Evolutionary conservation across 257 asterid species (phyloP).

Genomic region (Catharanthus roseus): DNA sequence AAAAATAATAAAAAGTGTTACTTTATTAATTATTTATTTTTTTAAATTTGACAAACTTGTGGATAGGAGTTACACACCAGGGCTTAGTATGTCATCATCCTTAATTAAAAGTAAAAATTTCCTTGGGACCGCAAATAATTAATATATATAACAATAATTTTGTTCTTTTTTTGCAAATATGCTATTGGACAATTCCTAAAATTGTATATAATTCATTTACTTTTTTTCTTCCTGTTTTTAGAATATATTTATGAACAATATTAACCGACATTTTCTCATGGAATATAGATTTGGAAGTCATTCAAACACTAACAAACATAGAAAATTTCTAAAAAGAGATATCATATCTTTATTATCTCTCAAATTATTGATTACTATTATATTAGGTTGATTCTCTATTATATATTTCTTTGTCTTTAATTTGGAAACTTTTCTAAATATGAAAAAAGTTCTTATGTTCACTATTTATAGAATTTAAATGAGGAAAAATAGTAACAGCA

Average conservation of each 20-base stretch:
- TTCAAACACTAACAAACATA: not conserved
- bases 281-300: not conserved
- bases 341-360: not conserved
- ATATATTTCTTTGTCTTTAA: not conserved
- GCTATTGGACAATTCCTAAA: not conserved
- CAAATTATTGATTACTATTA: not conserved
- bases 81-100: too few relatives aligned
- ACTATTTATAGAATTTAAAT: not conserved
- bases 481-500: not conserved
- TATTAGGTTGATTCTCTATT: not conserved
- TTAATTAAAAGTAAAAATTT: too few relatives aligned
- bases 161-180: not conserved
- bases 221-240: not conserved
- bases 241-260: slow-evolving; percentile 6
- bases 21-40: too few relatives aligned
- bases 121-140: not conserved
- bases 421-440: not conserved
- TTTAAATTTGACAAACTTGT: too few relatives aligned
- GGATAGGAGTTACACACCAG: too few relatives aligned
- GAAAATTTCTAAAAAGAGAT: not conserved
- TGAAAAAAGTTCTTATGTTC: not conserved
- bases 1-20: too few relatives aligned
- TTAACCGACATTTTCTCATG: not conserved
- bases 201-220: not conserved
- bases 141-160: not conserved